Base-by-base conservation (phyloP, 2,329 filamentous ascomycete species). In the Lachnellula hyalina region DNA sequence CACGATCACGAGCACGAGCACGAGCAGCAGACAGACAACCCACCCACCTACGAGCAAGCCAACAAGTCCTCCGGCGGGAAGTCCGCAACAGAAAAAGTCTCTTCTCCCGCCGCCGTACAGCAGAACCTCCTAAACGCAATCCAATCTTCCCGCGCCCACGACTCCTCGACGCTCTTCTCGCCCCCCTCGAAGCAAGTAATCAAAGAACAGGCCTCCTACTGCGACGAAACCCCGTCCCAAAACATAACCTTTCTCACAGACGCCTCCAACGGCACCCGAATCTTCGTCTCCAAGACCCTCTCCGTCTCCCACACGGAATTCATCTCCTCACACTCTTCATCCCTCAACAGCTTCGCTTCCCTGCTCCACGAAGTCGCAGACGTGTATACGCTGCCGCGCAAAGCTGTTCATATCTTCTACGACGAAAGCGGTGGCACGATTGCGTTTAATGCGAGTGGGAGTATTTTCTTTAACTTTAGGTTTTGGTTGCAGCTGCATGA, bases 401-500 rank as follows among this genome's bases (percentile, higher is more conserved):
- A 80, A 34, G 84, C 84, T 3, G 71, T 97, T 54, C 93, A 95
- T 68, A 87, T 97, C 49, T 97, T 93, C 74, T 90, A 91, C 65
- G 92, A 96, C 64, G 82, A 86, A 41, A 72, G 75, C 3, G 89
- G 90, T 4, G 83, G 82, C 53, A 92, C 90, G 0, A 96, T 99
- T 59, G 94, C 93, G 0, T 99, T 99, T 77, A 99, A 99, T 69
- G 81, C 82, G 8, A 83, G 80, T 40, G 92, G 93, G 38, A 90
- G 87, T 65, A 82, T 99, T 32, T 99, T 97, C 75, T 96, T 91
- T 77, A 99, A 99, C 68, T 80, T 96, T 60, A 80, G 89, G 17
- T 96, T 90, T 75, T 97, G 92, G 70, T 73, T 87, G 57, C 85
- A 93, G 66, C 73, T 96, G 34, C 93, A 97, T 67, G 76, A 82